phyloP scores from a whole-genome alignment of 805 yeast genomes.

The Yarrowia osloensis region DNA sequence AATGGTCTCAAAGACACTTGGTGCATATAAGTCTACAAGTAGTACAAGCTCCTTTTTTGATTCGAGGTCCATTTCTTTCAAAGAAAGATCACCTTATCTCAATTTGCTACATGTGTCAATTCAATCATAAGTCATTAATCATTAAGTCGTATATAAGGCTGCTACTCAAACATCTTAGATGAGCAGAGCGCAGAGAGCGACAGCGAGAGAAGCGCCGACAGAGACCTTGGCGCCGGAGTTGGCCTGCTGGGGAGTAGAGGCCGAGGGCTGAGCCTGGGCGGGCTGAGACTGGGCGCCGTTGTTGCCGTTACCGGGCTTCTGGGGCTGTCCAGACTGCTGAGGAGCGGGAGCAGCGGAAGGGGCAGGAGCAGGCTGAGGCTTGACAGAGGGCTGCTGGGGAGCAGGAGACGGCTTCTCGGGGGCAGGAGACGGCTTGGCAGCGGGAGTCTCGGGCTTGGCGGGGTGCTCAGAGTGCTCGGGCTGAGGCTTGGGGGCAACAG shows the following conservation, averaged over 20 bases:
- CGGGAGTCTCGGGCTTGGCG: background rate
- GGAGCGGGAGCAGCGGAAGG: background rate
- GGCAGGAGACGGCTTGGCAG: background rate
- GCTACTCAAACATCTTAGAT: no score
- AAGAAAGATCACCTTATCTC: no score
- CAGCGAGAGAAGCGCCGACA: background rate
- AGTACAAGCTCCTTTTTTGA: no score
- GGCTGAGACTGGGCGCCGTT: background rate
- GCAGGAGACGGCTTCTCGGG: background rate
- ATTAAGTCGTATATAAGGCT: slow-evolving; percentile 14
- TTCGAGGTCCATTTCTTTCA: no score
- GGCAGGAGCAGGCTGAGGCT: background rate
- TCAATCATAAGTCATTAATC: slow-evolving; percentile 3
- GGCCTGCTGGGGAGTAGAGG: slow-evolving; percentile 23
- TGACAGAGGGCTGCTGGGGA: background rate
- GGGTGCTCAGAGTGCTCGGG: no score
- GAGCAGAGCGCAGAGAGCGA: slow-evolving; percentile 7
- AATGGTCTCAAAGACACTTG: no score
- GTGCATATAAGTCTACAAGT: no score
- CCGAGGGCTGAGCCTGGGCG: background rate
- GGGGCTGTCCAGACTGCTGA: background rate
- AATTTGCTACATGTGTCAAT: no score
- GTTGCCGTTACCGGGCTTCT: no score
- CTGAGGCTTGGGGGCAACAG: background rate
- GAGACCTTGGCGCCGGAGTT: slow-evolving; percentile 24